phyloP scores from a whole-genome alignment of 148 eudicot genomes.

The Dianthus caryophyllus region DNA sequence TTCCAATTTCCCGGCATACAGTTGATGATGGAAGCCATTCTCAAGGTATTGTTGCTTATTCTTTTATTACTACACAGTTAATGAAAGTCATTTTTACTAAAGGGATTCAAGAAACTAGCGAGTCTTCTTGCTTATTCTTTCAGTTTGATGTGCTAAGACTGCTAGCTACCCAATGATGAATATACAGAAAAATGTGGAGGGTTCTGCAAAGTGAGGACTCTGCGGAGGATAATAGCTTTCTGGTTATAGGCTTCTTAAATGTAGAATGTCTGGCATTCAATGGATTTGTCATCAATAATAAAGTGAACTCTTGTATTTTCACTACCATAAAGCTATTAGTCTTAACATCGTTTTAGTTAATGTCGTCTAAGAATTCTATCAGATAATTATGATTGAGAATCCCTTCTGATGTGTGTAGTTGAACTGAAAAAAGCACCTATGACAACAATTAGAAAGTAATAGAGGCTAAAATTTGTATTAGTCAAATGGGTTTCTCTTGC shows the following conservation, averaged over 20 bases:
- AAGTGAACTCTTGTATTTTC: background rate
- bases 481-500: background rate
- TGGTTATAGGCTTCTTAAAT: background rate
- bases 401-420: background rate
- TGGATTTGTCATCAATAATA: background rate
- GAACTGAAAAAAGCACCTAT: background rate
- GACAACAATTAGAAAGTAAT: background rate
- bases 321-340: background rate
- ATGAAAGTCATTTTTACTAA: background rate
- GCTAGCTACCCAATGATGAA: background rate
- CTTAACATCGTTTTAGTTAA: background rate
- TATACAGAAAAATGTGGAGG: background rate
- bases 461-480: background rate
- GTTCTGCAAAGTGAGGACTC: background rate
- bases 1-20: conserved; percentile 23
- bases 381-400: background rate
- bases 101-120: background rate
- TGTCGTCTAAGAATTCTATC: background rate
- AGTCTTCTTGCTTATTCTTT: conserved; percentile 1
- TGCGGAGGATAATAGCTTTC: background rate
- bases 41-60: conserved; percentile 39
- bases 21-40: conserved; percentile 33
- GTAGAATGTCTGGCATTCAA: background rate
- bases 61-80: conserved; percentile 1
- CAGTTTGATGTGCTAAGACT: background rate